Conservation (phyloP, 2,329 filamentous ascomycete species). For the Phaeoacremonium minimum region DNA sequence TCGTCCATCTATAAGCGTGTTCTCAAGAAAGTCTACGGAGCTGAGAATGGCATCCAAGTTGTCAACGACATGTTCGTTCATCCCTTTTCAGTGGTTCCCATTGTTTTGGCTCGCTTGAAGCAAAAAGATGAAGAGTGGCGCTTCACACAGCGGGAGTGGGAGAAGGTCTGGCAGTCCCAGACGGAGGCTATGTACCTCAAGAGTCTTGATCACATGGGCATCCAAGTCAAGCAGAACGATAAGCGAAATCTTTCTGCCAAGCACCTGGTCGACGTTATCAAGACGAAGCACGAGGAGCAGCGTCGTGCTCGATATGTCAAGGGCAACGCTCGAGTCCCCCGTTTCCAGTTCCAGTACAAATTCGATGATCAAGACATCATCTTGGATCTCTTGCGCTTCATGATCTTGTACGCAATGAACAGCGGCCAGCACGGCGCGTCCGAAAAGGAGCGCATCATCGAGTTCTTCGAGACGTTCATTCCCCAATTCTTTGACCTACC, state of each 20-base stretch:
- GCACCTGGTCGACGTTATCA: slow-evolving; percentile 83
- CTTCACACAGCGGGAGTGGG: slow-evolving; percentile 94
- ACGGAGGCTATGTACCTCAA: slow-evolving; percentile 94
- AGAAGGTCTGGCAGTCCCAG: slow-evolving; percentile 97
- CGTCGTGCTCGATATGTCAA: slow-evolving; percentile 65
- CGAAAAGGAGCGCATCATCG: slow-evolving; percentile 69
- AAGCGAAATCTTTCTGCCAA: slow-evolving; percentile 91
- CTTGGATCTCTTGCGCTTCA: slow-evolving; percentile 56
- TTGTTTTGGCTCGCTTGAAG: slow-evolving; percentile 84
- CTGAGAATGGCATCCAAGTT: slow-evolving; percentile 77
- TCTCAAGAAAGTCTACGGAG: slow-evolving; percentile 94
- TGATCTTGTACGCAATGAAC: slow-evolving; percentile 61
- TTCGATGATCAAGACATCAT: slow-evolving; percentile 70
- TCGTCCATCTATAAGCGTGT: slow-evolving; percentile 96
- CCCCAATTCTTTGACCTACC: slow-evolving; percentile 73
- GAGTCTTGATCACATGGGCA: slow-evolving; percentile 94
- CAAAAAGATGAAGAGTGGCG: slow-evolving; percentile 98
- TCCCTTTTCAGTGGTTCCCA: slow-evolving; percentile 82
- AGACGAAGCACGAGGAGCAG: slow-evolving; percentile 89
- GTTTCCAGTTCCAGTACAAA: slow-evolving; percentile 70
- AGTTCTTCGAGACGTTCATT: slow-evolving; percentile 74
- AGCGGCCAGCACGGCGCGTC: slow-evolving; percentile 67
- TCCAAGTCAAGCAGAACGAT: slow-evolving; percentile 81
- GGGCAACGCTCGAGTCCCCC: slow-evolving; percentile 50
- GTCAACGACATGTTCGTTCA: slow-evolving; percentile 81